Evolutionary conservation across 441 rosid species (phyloP).

Genomic region (Capsella rubella): DNA sequence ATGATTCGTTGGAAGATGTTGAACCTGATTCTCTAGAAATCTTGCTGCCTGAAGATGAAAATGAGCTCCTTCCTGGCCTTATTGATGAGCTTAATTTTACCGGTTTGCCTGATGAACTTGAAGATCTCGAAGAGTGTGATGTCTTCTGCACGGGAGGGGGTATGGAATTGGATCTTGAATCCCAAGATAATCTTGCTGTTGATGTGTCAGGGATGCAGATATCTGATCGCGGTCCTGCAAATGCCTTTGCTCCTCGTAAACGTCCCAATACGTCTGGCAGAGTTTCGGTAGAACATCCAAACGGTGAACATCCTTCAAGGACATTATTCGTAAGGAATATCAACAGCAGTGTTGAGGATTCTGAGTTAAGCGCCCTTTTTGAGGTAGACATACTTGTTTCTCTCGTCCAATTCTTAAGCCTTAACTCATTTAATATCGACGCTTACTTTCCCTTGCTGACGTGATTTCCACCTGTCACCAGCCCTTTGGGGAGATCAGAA

Average conservation of each 20-base stretch:
- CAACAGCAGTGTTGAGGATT: conserved; percentile 85
- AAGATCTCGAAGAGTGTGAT: conserved; percentile 83
- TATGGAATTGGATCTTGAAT: conserved; percentile 76
- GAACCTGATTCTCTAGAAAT: conserved; percentile 58
- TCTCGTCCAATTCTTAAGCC: not conserved
- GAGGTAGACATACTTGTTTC: conserved; percentile 56
- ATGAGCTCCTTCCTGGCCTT: conserved; percentile 84
- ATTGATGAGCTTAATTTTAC: conserved; percentile 74
- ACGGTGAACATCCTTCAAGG: conserved; percentile 92
- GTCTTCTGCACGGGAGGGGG: conserved; percentile 86
- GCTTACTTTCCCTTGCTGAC: conserved; percentile 31
- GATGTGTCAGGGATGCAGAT: conserved; percentile 58
- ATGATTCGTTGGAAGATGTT: conserved; percentile 59
- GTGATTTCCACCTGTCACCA: conserved; percentile 45
- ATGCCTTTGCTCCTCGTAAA: conserved; percentile 50
- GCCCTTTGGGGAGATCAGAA: conserved; percentile 94
- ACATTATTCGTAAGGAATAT: conserved; percentile 88
- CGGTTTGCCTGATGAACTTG: conserved; percentile 69
- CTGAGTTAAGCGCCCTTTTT: conserved; percentile 77
- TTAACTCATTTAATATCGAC: not conserved
- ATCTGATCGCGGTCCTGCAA: conserved; percentile 59
- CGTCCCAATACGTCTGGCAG: conserved; percentile 66
- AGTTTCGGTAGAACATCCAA: conserved; percentile 85
- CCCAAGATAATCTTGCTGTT: conserved; percentile 56
- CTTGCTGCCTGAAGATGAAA: conserved; percentile 77